Percentiles rank a stretch among this genome's conserved stretches.
These are phyloP conservation scores for Bipolaris oryzae DNA, from an alignment of 2,329 filamentous ascomycete genomes.

Conservation along the genomic window DNA sequence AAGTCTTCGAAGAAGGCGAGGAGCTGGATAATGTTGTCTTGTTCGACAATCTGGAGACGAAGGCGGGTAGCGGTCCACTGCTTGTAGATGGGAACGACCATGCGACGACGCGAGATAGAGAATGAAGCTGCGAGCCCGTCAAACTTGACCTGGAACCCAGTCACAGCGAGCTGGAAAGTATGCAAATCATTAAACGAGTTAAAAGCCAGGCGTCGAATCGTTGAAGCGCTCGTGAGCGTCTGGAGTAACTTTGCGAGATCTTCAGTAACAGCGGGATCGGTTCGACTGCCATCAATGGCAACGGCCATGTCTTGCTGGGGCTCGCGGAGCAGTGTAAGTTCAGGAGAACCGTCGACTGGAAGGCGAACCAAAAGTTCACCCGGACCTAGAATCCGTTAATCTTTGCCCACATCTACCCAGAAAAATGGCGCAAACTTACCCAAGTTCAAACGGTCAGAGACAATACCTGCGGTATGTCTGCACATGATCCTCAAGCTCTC, in stretches of 20 bases:
- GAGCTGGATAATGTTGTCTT: slow-evolving; percentile 76
- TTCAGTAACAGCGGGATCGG: slow-evolving; percentile 56
- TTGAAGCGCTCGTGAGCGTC: slow-evolving; percentile 61
- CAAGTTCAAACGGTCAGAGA: slow-evolving; percentile 84
- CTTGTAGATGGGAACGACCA: slow-evolving; percentile 92
- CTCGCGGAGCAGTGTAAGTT: slow-evolving; percentile 59
- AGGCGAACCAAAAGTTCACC: slow-evolving; percentile 56
- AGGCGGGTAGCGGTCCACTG: slow-evolving; percentile 87
- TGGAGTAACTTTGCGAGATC: slow-evolving; percentile 70
- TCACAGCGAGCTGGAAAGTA: slow-evolving; percentile 77
- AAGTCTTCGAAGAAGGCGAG: slow-evolving; percentile 90
- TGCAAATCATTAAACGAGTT: slow-evolving; percentile 66
- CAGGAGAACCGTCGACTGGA: slow-evolving; percentile 47
- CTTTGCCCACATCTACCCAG: neutral
- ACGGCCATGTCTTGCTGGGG: slow-evolving; percentile 79
- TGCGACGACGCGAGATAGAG: slow-evolving; percentile 80
- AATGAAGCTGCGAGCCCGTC: slow-evolving; percentile 69
- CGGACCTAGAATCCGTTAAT: slow-evolving; percentile 34
- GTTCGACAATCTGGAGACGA: slow-evolving; percentile 78
- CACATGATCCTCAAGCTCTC: slow-evolving; percentile 77
- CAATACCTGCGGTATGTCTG: slow-evolving; percentile 75
- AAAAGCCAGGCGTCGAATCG: slow-evolving; percentile 69
- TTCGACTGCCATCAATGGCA: slow-evolving; percentile 62
- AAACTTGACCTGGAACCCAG: slow-evolving; percentile 72
- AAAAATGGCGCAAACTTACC: slow-evolving; percentile 45